Evolutionary conservation across 768 basidiomycete species (phyloP), one percentile per base, ranked within the genome.

Genomic region (Tylopilus rubrobrunneus): DNA sequence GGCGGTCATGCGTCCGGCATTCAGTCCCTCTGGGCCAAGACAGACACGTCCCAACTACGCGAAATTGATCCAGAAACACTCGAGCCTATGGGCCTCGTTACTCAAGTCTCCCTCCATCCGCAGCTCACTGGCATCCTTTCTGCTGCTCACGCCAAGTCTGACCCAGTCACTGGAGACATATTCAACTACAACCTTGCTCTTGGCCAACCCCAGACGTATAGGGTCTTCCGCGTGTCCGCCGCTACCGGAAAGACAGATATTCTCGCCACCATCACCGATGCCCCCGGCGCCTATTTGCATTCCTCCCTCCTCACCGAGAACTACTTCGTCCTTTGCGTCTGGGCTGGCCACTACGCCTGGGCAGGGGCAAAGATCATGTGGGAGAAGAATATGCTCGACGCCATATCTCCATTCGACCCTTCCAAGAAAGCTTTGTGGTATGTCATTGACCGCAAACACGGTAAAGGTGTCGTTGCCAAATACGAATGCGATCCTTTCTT

Each of bases 401-500:
- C 67, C 12, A 69, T 75, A 37, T 62, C 66, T 41, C 62, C 62
- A 28, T 75, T 72, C 41, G 59, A 71, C 15, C 60, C 66, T 0
- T 56, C 65, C n/a, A 47, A 51, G 23, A 60, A 65, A 39, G 63
- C 71, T 0, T 41, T 69, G 37, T 76, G 73, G 67, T 75, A 72
- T 29, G 66, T 76, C 47, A 53, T 76, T 43, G 73, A 75, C 56
- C 71, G 74, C 45, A 62, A 65, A 51, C 56, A 65, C 27, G 68
- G 63, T 19, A 68, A 62, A 48, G 74, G 74, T 0, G 61, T 76
- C 33, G 62, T 75, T 5, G 68, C 73, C 42, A 70, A 67, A 51
- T 75, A 74, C 58, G 65, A 67, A 51, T 67, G 62, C 42, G 63
- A 66, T 44, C 66, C 73, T 0, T 76, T 75, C 62, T 76, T 75